phyloP scores from a whole-genome alignment of 2,329 filamentous ascomycete genomes.

The Hypocreales sp. region DNA sequence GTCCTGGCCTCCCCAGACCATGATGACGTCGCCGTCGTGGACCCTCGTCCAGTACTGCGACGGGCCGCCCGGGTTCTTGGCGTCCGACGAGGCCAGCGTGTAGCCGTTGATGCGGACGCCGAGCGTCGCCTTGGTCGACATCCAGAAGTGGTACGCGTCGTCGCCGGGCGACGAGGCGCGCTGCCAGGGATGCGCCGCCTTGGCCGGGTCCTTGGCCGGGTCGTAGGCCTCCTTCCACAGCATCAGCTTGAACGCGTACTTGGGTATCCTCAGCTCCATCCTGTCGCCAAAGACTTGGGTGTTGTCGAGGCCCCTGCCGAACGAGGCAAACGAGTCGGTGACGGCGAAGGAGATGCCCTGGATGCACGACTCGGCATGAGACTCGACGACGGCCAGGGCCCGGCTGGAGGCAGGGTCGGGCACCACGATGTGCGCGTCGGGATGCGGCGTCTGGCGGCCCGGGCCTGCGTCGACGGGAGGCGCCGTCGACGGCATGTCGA shows the following conservation, averaged over 20 bases:
- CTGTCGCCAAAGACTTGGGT: slow-evolving; percentile 49
- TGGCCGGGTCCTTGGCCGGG: slow-evolving; percentile 33
- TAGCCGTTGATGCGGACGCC: slow-evolving; percentile 67
- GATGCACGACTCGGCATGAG: slow-evolving; percentile 49
- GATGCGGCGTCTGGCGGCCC: slow-evolving; percentile 20
- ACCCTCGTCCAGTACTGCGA: slow-evolving; percentile 52
- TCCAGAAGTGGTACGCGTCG: slow-evolving; percentile 51
- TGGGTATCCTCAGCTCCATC: slow-evolving; percentile 59
- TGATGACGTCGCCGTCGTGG: slow-evolving; percentile 62
- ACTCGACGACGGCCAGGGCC: slow-evolving; percentile 49
- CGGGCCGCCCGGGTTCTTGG: slow-evolving; percentile 34
- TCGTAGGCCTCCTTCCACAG: slow-evolving; percentile 59
- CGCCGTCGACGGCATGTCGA: slow-evolving; percentile 17
- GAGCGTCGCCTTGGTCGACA: slow-evolving; percentile 63
- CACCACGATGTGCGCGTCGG: slow-evolving; percentile 19
- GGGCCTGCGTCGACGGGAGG: slow-evolving; percentile 10
- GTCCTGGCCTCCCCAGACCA: slow-evolving; percentile 45
- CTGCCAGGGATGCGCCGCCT: slow-evolving; percentile 34
- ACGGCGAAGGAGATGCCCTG: slow-evolving; percentile 48
- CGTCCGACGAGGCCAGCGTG: slow-evolving; percentile 41
- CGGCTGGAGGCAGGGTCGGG: slow-evolving; percentile 20
- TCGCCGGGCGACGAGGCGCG: slow-evolving; percentile 18
- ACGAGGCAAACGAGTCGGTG: slow-evolving; percentile 52
- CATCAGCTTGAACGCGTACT: slow-evolving; percentile 64
- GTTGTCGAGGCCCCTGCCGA: slow-evolving; percentile 58